Evolutionary conservation across 495 filamentous ascomycete species (phyloP), one percentile per base, ranked within the genome.

Genomic region (Xylaria cubensis): DNA sequence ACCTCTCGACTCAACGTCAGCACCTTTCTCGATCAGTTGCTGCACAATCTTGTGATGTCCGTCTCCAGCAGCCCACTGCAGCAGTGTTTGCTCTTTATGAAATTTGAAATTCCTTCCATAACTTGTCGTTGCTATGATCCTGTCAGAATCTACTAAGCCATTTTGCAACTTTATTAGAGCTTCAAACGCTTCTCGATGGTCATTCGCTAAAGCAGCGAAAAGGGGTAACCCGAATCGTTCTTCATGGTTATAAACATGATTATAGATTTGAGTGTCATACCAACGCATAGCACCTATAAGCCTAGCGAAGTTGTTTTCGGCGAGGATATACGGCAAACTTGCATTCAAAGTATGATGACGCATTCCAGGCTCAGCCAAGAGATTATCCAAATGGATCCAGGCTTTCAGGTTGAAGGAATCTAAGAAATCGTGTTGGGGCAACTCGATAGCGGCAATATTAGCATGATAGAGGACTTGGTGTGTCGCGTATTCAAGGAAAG

Each of bases 311-410:
- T 82, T 80, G 6, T 77, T 76, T 36, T 86, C 82, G 48, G 87
- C 83, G 34, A 86, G 73, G 10, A 90, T 80, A 50, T 88, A 88
- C 24, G 83, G 74, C 2, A 86, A 65, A 72, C 76, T 86, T 55
- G 79, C 78, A 56, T 72, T 69, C 3, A 55, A 24, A 8, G 71
- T 82, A 72, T 85, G 81, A 64, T 69, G 75, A 36, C 80, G 80
- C 21, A 67, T 68, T 12, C 48, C 39, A 29, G 32, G 39, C 42
- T 56, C 53, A 32, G 71, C 71, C 12, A 76, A 68, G 0, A 82
- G 0, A 74, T 88, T 86, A 64, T 80, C 72, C 19, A 81, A 36
- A 1, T 42, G 19, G 44, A 82, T 81, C 86, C 86, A 88, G 0
- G 65, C 44, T 24, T 8, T 19, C 9, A 65, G 80, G 26, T 39